phyloP scores from a whole-genome alignment of 768 basidiomycete genomes.

The Boletus sp. region DNA sequence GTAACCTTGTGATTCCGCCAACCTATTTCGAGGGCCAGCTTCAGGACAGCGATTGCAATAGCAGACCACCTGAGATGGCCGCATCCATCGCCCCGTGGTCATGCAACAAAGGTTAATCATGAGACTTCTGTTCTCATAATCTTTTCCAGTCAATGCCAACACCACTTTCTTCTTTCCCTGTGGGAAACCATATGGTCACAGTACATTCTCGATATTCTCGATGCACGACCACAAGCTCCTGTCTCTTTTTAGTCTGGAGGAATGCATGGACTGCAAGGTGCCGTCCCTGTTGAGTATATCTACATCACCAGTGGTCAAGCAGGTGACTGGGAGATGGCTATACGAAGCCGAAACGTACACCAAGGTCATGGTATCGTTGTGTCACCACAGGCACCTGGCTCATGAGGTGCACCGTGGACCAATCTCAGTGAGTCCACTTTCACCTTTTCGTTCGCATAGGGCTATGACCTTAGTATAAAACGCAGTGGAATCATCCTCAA shows the following conservation, averaged over 20 bases:
- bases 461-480: constrained; percentile 6
- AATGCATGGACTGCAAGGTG: background rate
- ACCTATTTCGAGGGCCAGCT: background rate
- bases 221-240: background rate
- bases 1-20: background rate
- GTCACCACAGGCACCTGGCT: background rate
- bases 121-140: background rate
- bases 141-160: background rate
- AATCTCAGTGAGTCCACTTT: background rate
- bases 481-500: background rate
- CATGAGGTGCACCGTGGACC: background rate
- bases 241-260: background rate
- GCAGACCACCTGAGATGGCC: background rate
- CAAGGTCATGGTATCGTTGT: background rate
- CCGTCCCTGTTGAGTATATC: background rate
- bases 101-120: background rate
- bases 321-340: background rate
- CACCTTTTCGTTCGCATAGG: background rate
- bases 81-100: background rate
- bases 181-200: background rate
- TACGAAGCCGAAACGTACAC: background rate
- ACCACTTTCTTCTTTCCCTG: background rate
- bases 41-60: background rate
- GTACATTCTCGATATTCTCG: background rate
- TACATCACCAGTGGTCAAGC: background rate